Evolutionary conservation across 2,329 filamentous ascomycete genomes (phyloP).

Genomic region (Gaeumannomyces sp.): DNA sequence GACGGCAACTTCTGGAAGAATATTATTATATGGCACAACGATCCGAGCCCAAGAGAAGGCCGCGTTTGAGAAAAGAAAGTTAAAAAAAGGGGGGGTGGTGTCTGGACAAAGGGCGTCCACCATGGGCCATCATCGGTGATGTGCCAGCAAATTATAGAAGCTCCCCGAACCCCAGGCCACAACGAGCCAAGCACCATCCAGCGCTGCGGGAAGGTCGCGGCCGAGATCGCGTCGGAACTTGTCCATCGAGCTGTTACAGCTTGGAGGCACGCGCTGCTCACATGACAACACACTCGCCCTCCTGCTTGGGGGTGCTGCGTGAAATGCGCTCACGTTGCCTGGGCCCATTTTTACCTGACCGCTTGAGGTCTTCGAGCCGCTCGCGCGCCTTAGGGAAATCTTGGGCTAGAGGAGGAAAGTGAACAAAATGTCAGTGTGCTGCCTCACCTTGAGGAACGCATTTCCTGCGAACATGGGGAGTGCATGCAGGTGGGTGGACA

Average conservation of each 20-base stretch:
- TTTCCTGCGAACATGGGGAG: no score
- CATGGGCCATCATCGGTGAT: not conserved
- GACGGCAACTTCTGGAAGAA: not conserved
- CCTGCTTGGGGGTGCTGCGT: slow-evolving; percentile 76
- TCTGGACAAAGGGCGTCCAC: no score
- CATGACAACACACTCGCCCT: slow-evolving; percentile 85
- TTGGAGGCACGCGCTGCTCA: slow-evolving; percentile 30
- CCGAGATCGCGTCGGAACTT: not conserved
- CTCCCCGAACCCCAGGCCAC: no score
- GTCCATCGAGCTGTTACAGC: no score
- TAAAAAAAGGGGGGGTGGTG: not conserved
- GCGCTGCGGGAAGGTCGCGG: no score
- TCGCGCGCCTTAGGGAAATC: slow-evolving; percentile 92
- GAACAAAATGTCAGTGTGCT: not conserved
- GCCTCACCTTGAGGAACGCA: no score
- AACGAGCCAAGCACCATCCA: not conserved
- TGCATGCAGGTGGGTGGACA: not conserved
- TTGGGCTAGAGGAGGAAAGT: slow-evolving; percentile 58
- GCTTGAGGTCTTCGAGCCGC: slow-evolving; percentile 85
- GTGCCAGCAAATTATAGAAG: not conserved
- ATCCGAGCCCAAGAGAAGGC: not conserved
- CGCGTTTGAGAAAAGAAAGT: not conserved
- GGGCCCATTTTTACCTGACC: slow-evolving; percentile 58
- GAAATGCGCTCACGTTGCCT: slow-evolving; percentile 75
- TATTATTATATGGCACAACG: not conserved